Conservation (phyloP, 2,329 filamentous ascomycete species). For the Fusarium sp. region DNA sequence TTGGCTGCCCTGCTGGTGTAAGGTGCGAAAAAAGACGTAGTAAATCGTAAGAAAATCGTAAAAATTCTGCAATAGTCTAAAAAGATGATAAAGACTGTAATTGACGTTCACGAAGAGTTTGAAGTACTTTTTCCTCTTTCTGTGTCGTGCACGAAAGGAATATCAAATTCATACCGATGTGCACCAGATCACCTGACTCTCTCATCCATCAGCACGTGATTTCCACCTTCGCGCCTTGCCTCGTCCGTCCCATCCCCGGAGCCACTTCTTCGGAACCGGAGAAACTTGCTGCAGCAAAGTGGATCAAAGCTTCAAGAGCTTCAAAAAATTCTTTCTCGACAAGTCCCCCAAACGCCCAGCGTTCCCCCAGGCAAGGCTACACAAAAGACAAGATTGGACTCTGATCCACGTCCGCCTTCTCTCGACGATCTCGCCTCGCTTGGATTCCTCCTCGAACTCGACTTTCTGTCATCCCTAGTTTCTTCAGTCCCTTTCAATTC, state of each 20-base stretch:
- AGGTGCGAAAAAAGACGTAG: slow-evolving; percentile 1
- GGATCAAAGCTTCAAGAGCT: slow-evolving; percentile 46
- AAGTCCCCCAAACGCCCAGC: slow-evolving; percentile 41
- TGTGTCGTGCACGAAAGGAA: not conserved
- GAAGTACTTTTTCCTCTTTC: not conserved
- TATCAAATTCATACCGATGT: slow-evolving; percentile 9
- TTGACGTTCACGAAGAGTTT: not conserved
- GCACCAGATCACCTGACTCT: slow-evolving; percentile 38
- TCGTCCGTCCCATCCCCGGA: slow-evolving; percentile 26
- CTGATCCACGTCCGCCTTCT: slow-evolving; percentile 43
- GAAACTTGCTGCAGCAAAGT: slow-evolving; percentile 37
- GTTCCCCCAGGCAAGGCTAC: slow-evolving; percentile 43
- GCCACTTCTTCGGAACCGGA: slow-evolving; percentile 36
- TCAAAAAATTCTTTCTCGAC: slow-evolving; percentile 51
- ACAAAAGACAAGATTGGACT: slow-evolving; percentile 45
- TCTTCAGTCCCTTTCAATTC: slow-evolving; percentile 40
- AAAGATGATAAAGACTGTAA: no score
- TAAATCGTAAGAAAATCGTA: slow-evolving; percentile 20
- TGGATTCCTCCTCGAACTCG: slow-evolving; percentile 30
- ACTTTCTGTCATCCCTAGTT: slow-evolving; percentile 31
- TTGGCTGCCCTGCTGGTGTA: slow-evolving; percentile 49
- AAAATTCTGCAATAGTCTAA: not conserved
- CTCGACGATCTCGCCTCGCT: slow-evolving; percentile 32
- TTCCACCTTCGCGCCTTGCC: not conserved
- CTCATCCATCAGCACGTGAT: slow-evolving; percentile 36